Evolutionary conservation across 805 yeast species (phyloP).

Genomic region (Saturnispora saitoi): DNA sequence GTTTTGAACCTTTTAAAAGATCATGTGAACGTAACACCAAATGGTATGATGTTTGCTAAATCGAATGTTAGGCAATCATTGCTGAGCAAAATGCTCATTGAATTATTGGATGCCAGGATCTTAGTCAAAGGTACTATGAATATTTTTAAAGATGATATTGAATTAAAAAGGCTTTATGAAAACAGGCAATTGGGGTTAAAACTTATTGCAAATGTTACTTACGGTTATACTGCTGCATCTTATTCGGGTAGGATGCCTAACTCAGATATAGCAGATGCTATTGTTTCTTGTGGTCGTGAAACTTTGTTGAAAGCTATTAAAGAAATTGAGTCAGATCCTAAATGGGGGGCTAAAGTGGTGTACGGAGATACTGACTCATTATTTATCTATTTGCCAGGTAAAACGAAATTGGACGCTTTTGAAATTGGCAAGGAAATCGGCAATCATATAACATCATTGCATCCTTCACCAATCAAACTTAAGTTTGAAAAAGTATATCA

Average conservation of each 20-base stretch:
- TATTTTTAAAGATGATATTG: slow-evolving; percentile 37
- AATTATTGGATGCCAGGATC: slow-evolving; percentile 70
- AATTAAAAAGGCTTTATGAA: slow-evolving; percentile 49
- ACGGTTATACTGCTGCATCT: slow-evolving; percentile 92
- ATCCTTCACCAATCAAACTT: slow-evolving; percentile 74
- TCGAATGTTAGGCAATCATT: slow-evolving; percentile 58
- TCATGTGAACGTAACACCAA: slow-evolving; percentile 68
- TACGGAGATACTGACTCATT: slow-evolving; percentile 96
- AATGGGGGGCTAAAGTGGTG: slow-evolving; percentile 86
- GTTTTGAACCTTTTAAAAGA: slow-evolving; percentile 43
- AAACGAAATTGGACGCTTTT: slow-evolving; percentile 69
- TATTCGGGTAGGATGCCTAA: slow-evolving; percentile 97
- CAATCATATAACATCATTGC: slow-evolving; percentile 44
- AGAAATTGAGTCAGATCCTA: slow-evolving; percentile 46
- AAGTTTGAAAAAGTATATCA: slow-evolving; percentile 91
- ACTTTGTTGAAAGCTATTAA: slow-evolving; percentile 64
- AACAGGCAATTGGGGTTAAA: slow-evolving; percentile 82
- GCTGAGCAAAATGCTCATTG: slow-evolving; percentile 76
- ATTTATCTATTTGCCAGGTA: slow-evolving; percentile 85
- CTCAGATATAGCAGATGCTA: slow-evolving; percentile 89
- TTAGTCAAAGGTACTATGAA: slow-evolving; percentile 72
- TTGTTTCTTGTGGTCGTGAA: slow-evolving; percentile 87
- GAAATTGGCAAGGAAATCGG: slow-evolving; percentile 66
- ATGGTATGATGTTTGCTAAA: slow-evolving; percentile 75
- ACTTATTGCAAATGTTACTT: slow-evolving; percentile 88